Evolutionary conservation across 352 stramenopile species (phyloP).

Genomic region (Phytophthora constricta): DNA sequence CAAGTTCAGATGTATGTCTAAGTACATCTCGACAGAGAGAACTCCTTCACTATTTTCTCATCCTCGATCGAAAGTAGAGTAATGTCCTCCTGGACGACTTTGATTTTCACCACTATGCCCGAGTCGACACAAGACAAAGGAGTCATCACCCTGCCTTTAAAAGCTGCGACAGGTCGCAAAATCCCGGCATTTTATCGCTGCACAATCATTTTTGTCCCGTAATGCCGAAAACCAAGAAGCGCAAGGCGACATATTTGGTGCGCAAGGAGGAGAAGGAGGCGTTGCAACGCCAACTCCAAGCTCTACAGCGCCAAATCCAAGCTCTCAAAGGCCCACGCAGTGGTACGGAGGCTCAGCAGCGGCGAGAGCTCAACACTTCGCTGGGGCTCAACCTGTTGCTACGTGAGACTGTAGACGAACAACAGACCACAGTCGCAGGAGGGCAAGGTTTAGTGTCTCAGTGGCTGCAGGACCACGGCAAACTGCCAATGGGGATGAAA

Average conservation of each 20-base stretch:
- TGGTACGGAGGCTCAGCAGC: background rate
- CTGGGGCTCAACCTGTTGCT: slow-evolving; percentile 15
- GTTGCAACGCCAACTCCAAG: slow-evolving; percentile 7
- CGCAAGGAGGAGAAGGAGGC: slow-evolving; percentile 13
- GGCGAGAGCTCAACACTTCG: slow-evolving; percentile 1
- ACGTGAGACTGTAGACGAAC: slow-evolving; percentile 7
- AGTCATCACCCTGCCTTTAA: too few species aligned
- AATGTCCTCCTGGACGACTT: too few species aligned
- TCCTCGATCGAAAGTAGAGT: too few species aligned
- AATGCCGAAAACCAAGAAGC: slow-evolving; percentile 14
- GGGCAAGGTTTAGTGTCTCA: slow-evolving; percentile 17
- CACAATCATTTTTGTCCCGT: too few species aligned
- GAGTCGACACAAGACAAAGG: too few species aligned
- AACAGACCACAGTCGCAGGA: slow-evolving; percentile 16
- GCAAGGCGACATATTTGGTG: slow-evolving; percentile 17
- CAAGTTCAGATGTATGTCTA: too few species aligned
- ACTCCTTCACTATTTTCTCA: too few species aligned
- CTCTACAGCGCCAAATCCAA: slow-evolving; percentile 13
- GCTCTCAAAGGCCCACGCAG: background rate
- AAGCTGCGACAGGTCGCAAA: too few species aligned
- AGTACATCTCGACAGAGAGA: too few species aligned
- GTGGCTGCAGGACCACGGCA: slow-evolving; percentile 9
- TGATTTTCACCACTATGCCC: too few species aligned
- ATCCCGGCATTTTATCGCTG: too few species aligned
- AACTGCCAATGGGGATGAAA: slow-evolving; percentile 2